Base-by-base conservation (phyloP, 768 basidiomycete genomes). In the Kondoa subrosea region DNA sequence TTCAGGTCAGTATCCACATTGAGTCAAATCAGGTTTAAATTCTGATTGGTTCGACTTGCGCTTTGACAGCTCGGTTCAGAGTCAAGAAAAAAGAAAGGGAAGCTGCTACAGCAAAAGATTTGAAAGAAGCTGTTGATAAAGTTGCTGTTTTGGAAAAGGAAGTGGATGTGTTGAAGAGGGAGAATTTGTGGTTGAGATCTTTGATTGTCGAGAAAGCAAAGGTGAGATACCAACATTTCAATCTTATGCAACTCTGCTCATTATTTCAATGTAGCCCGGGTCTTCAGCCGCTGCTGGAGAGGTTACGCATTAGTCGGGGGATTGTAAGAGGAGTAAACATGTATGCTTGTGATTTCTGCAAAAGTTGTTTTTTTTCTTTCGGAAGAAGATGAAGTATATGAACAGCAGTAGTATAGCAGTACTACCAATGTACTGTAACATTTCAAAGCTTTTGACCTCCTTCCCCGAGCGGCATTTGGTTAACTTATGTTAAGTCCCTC, bases 41-140 rank as follows among this genome's bases (percentile, higher is more conserved):
- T 29, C 3, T 25, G 2, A 12, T 14, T 34, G 16, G n/a, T 34
- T 30, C 59, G 50, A 56, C 25, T 34, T 26, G 16, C n/a, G n/a
- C 1, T n/a, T 16, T 16, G 4, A 16, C 65, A 67, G 74, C 91
- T 33, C 87, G 91, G 4, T 95, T 95, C 82, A 83, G 91, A 68
- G 78, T 90, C 74, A 95, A 93, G 82, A 95, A 95, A 82, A 95
- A 95, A 80, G 89, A 92, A 78, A 82, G 91, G 16, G 91, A 95
- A 78, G 86, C 84, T 1, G 91, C 91, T 17, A 80, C 93, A 26
- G 91, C 93, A 78, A 82, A 81, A 57, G 85, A 84, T 73, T 84
- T 87, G 17, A 90, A 89, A 79, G 89, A 92, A 75, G 81, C 93
- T 17, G 87, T 90, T 75, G 79, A 80, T 0, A 83, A 85, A 65